Percentiles rank a stretch among this genome's conserved stretches.
These are phyloP conservation scores for Fabrea salina DNA, from an alignment of 169 alveolate species.

Conservation along the genomic window DNA sequence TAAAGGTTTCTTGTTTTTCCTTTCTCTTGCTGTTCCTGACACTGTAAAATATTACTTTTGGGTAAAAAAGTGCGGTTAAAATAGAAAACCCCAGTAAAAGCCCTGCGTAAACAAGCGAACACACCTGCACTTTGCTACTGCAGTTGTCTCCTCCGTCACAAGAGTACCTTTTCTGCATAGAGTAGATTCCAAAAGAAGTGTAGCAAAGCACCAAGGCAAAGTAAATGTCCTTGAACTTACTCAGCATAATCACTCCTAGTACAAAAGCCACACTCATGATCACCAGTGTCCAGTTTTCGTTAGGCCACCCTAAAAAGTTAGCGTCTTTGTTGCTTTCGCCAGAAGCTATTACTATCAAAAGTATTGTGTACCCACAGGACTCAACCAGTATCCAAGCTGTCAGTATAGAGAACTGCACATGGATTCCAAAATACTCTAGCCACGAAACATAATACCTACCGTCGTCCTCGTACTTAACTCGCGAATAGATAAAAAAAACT, in stretches of 20 bases:
- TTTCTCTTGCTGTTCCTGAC: too few relatives aligned
- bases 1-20: too few relatives aligned
- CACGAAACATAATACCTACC: conserved; percentile 1
- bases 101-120: not conserved
- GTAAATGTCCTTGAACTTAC: not conserved
- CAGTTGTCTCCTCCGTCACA: not conserved
- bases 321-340: not conserved
- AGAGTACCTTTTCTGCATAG: not conserved
- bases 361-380: not conserved
- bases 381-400: conserved; percentile 3
- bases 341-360: not conserved
- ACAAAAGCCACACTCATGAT: not conserved
- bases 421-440: not conserved
- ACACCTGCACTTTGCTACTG: not conserved
- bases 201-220: not conserved
- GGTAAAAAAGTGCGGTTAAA: not conserved
- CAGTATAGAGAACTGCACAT: not conserved
- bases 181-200: not conserved
- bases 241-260: not conserved
- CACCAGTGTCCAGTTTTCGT: not conserved
- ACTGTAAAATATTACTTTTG: not conserved
- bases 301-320: conserved; percentile 3
- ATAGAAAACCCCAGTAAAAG: not conserved
- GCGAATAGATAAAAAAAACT: not conserved
- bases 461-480: conserved; percentile 19